phyloP scores from a whole-genome alignment of 2,329 filamentous ascomycete genomes.

The Sporothrix pallida region DNA sequence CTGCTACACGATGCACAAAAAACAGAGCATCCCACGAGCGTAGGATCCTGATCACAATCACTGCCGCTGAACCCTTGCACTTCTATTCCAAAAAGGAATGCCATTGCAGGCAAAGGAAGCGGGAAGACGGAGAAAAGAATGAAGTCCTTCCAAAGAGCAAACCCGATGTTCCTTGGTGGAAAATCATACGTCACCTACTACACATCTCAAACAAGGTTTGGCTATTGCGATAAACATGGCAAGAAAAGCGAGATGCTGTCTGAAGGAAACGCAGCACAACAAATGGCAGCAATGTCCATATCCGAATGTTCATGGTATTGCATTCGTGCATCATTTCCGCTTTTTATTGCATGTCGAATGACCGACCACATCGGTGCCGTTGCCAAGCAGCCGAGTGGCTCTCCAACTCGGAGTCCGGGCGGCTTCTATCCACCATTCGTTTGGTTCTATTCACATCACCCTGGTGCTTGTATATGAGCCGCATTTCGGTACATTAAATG shows the following conservation, averaged over 20 bases:
- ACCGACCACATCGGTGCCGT: not conserved
- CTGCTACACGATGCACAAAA: not conserved
- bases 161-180: not conserved
- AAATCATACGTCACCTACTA: constrained; percentile 13
- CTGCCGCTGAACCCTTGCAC: not conserved
- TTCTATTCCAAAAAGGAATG: not conserved
- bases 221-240: not conserved
- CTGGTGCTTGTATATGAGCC: too few relatives aligned
- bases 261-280: not conserved
- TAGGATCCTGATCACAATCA: not conserved
- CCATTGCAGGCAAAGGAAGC: not conserved
- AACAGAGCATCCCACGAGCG: not conserved
- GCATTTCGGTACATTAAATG: too few relatives aligned
- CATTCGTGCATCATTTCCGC: not conserved
- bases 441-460: not conserved
- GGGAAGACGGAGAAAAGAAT: not conserved
- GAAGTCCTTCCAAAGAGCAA: not conserved
- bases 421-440: too few relatives aligned
- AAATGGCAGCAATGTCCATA: not conserved
- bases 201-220: constrained; percentile 11
- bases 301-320: too few relatives aligned
- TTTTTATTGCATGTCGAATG: not conserved
- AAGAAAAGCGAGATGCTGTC: not conserved
- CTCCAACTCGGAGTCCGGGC: not conserved
- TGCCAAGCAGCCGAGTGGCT: not conserved